Percentiles rank a stretch among this genome's conserved stretches.
Evolutionary conservation across 2,329 filamentous ascomycete species (phyloP).

Genomic region (Pezicula neosporulosa): DNA sequence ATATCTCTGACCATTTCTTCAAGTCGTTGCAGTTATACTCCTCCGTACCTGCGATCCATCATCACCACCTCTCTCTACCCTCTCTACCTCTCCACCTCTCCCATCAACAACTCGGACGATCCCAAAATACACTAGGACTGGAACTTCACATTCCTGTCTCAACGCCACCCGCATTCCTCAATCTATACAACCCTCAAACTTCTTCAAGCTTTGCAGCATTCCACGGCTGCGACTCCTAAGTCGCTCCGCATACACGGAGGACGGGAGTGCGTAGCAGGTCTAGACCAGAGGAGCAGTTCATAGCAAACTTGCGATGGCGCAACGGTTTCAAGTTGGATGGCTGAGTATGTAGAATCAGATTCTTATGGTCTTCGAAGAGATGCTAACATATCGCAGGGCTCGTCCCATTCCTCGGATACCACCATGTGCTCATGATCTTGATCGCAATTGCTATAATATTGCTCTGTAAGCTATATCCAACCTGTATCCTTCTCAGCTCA

Average conservation of each 20-base stretch:
- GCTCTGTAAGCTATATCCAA: conserved; percentile 59
- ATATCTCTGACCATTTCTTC: conserved; percentile 1
- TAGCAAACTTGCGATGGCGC: conserved; percentile 19
- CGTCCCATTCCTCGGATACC: conserved; percentile 68
- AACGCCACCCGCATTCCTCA: conserved; percentile 14
- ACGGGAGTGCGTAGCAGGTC: conserved; percentile 25
- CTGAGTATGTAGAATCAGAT: conserved; percentile 24
- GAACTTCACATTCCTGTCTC: conserved; percentile 8
- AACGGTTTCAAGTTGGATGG: conserved; percentile 26
- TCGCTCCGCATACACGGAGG: conserved; percentile 26
- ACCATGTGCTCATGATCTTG: conserved; percentile 94
- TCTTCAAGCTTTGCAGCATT: conserved; percentile 24
- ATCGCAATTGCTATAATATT: conserved; percentile 93
- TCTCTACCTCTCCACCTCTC: not conserved
- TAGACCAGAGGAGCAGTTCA: conserved; percentile 6
- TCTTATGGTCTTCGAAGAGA: not conserved
- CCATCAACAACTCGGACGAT: not conserved
- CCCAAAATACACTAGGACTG: not conserved
- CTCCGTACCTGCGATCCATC: not conserved
- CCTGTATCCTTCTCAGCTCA: not conserved
- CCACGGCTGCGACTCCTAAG: conserved; percentile 27
- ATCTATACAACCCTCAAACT: conserved; percentile 3
- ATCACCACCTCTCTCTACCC: no score
- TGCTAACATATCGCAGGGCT: conserved; percentile 35
- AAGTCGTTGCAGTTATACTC: not conserved